Conservation (phyloP, 2,329 filamentous ascomycete species). For the Kalaharituber pfeilii region DNA sequence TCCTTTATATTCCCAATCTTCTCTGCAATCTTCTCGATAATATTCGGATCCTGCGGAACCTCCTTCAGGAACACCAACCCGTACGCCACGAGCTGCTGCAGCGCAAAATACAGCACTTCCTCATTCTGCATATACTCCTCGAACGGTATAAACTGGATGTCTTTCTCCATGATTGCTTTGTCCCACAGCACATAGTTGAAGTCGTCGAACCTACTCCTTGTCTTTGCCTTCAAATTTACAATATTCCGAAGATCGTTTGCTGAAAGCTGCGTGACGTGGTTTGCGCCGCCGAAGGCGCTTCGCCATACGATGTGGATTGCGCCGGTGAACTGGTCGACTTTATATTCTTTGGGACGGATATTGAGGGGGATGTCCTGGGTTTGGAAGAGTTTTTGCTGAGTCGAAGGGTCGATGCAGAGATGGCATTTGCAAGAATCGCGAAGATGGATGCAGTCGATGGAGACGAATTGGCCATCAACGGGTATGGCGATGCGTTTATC, state of each 20-base stretch:
- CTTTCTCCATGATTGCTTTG: conserved; percentile 29
- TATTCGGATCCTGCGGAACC: conserved; percentile 45
- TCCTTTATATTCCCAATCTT: conserved; percentile 64
- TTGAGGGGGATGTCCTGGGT: conserved; percentile 43
- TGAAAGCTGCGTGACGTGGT: conserved; percentile 21
- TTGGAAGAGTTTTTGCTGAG: conserved; percentile 46
- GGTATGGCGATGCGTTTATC: conserved; percentile 12
- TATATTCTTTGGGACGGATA: conserved; percentile 29
- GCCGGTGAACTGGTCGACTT: conserved; percentile 28
- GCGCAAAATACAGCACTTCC: conserved; percentile 40
- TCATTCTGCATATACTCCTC: conserved; percentile 49
- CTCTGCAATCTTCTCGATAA: conserved; percentile 49
- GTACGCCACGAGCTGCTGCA: conserved; percentile 44
- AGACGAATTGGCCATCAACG: conserved; percentile 14
- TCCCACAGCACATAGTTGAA: conserved; percentile 32
- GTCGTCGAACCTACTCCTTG: conserved; percentile 25
- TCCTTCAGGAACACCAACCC: conserved; percentile 63
- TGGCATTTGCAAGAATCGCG: conserved; percentile 43
- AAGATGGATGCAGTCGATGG: conserved; percentile 26
- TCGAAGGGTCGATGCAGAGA: conserved; percentile 41
- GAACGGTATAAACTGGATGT: conserved; percentile 48
- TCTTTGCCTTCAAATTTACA: conserved; percentile 21
- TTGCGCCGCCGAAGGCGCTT: conserved; percentile 14
- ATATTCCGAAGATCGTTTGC: conserved; percentile 22
- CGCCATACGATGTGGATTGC: conserved; percentile 44